Evolutionary conservation across 768 basidiomycete genomes (phyloP), one percentile per base, ranked within the genome.

Genomic region (Ephemerocybe angulata): DNA sequence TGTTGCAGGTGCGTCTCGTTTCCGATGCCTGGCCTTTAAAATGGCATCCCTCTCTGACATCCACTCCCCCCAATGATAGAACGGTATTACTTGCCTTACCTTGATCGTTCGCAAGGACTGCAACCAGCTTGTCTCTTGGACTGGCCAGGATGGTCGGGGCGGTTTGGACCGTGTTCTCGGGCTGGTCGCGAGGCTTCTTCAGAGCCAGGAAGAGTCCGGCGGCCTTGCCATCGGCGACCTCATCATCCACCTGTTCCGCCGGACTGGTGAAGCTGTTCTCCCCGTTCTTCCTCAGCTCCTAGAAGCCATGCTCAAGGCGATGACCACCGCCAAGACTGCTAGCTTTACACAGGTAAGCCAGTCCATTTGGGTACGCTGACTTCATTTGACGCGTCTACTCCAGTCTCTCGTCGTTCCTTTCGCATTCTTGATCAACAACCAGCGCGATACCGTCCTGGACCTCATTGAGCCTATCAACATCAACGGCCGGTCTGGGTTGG

Each of bases 171-270:
- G 85, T 56, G 79, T 90, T 15, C 76, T 98, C 43, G 76, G 78
- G 12, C 73, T 97, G 38, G 83, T 98, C 31, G 91, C 88, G 25
- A 84, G 82, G 58, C 80, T 90, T 42, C 75, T 99, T 25, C 81
- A 85, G 54, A 82, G 77, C 56, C 84, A 90, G 58, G 90, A 93
- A 58, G 97, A 99, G 69, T 88, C 94, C 0, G 93, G 90, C 37
- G 96, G 95, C 10, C 80, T 98, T 21, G 88, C 90, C 50, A 88
- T 98, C 44, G 97, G 97, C 19, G 96, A 98, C 64, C 77, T 99
- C 40, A 90, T 99, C 65, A 90, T 98, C 60, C 94, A 98, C 62
- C 76, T 98, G 24, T 76, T 99, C 47, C 81, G 96, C 24, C 85
- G 83, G 58, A 90, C 91, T 0, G 92, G 92, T 12, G 83, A 86